Evolutionary conservation across 192 early-diverging fungal genomes (phyloP).

Genomic region (Mortierella hygrophila): DNA sequence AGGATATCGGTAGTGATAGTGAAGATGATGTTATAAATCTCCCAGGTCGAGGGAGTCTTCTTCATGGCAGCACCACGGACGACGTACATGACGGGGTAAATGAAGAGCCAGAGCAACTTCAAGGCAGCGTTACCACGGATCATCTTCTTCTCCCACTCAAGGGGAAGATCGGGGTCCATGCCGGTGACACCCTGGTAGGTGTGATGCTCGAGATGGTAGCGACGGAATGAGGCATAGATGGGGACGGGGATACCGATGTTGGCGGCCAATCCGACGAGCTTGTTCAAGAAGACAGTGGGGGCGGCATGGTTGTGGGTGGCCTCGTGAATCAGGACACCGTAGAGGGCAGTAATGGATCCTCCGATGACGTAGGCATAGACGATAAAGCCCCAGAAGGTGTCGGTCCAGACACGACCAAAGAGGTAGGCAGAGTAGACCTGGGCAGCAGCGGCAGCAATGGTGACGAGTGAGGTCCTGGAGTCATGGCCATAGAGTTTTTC

Average conservation of each 20-base stretch:
- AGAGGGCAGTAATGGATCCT: conserved; percentile 83
- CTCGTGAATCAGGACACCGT: conserved; percentile 94
- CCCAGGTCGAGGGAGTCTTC: conserved; percentile 81
- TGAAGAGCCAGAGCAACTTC: conserved; percentile 86
- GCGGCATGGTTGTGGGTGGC: conserved; percentile 89
- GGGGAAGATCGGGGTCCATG: conserved; percentile 93
- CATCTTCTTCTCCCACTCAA: conserved; percentile 86
- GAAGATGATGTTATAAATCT: conserved; percentile 83
- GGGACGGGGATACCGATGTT: conserved; percentile 91
- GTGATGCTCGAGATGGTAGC: conserved; percentile 97
- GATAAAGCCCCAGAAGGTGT: conserved; percentile 75
- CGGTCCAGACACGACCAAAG: conserved; percentile 75
- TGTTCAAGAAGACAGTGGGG: conserved; percentile 80
- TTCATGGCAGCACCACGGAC: conserved; percentile 77
- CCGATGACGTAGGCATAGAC: conserved; percentile 82
- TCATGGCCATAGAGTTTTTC: conserved; percentile 88
- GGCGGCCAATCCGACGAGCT: conserved; percentile 82
- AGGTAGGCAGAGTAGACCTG: conserved; percentile 86
- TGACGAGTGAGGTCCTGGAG: conserved; percentile 81
- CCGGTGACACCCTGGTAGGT: conserved; percentile 96
- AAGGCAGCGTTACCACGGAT: conserved; percentile 74
- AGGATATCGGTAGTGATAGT: conserved; percentile 69
- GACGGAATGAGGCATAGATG: conserved; percentile 83
- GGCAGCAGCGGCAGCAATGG: conserved; percentile 69
- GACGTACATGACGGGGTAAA: conserved; percentile 91